A percentile compares a stretch with the other conserved stretches of the same genome.
These are phyloP conservation scores for Wickerhamiella kazuoi DNA, from an alignment of 805 yeast species.

Conservation along the genomic window DNA sequence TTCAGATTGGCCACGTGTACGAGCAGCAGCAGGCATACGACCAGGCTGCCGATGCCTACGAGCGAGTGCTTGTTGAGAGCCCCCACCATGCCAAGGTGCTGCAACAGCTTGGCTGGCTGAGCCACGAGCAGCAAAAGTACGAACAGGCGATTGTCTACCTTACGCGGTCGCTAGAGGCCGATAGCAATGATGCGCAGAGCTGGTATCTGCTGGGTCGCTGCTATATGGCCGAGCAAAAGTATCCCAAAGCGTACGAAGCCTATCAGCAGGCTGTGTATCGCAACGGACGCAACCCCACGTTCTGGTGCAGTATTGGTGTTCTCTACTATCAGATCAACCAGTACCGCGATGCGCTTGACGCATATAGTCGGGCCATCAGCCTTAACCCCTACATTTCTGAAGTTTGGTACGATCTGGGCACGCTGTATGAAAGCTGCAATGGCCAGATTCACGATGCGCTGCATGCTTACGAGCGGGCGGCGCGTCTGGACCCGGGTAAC, in stretches of 20 bases:
- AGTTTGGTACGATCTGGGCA: conserved; percentile 97
- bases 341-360: conserved; percentile 91
- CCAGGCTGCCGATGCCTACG: conserved; percentile 90
- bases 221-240: conserved; percentile 90
- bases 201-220: conserved; percentile 97
- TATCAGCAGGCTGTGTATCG: conserved; percentile 97
- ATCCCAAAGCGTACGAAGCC: conserved; percentile 91
- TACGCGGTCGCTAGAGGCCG: conserved; percentile 76
- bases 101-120: conserved; percentile 89
- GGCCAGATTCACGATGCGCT: conserved; percentile 88
- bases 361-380: conserved; percentile 90
- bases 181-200: conserved; percentile 79
- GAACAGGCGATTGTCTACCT: conserved; percentile 68
- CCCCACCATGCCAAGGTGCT: conserved; percentile 92
- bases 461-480: conserved; percentile 94
- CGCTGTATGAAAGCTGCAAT: conserved; percentile 91
- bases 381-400: conserved; percentile 91
- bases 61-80: conserved; percentile 71
- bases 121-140: conserved; percentile 56
- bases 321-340: conserved; percentile 91
- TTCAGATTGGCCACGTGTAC: conserved; percentile 89
- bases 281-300: conserved; percentile 91
- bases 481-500: conserved; percentile 82
- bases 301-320: conserved; percentile 94
- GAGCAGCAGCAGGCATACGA: conserved; percentile 85